A percentile compares a stretch with the other conserved stretches of the same genome.
Conservation (phyloP, 345 rosid genomes). For the Corymbia maculata region DNA sequence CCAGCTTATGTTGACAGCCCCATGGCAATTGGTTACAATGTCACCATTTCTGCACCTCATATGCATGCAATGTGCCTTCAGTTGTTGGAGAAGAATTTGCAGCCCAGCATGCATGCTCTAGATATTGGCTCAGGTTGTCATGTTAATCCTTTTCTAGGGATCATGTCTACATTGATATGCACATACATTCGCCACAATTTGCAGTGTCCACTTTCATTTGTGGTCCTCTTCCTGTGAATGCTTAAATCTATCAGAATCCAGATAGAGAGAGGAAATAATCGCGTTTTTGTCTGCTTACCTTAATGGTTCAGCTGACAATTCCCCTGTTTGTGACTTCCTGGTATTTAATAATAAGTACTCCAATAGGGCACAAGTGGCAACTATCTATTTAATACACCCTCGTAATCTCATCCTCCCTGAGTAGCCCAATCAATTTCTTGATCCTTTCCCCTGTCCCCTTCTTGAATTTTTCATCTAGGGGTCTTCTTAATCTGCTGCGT, state of each 20-base stretch:
- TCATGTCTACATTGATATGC: background rate
- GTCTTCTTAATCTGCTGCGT: background rate
- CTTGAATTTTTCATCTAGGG: background rate
- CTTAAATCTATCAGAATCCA: background rate
- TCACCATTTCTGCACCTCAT: constrained; percentile 97
- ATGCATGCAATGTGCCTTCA: constrained; percentile 97
- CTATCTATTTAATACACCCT: background rate
- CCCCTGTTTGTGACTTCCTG: background rate
- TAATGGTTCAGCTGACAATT: background rate
- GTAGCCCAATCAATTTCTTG: background rate
- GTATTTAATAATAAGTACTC: background rate
- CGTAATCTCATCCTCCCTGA: background rate
- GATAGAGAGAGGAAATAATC: background rate
- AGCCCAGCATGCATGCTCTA: constrained; percentile 86
- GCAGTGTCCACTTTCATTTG: background rate
- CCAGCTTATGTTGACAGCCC: constrained; percentile 82
- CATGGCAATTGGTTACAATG: constrained; percentile 86
- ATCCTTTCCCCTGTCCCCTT: background rate
- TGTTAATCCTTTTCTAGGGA: background rate
- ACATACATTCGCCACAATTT: background rate
- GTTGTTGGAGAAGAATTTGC: constrained; percentile 66
- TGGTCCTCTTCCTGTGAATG: background rate
- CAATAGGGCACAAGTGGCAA: background rate
- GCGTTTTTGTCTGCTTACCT: background rate
- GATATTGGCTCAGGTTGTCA: constrained; percentile 94